These are phyloP conservation scores for Sphenostylis stenocarpa DNA, from an alignment of 306 rosid genomes.

Conservation along the genomic window DNA sequence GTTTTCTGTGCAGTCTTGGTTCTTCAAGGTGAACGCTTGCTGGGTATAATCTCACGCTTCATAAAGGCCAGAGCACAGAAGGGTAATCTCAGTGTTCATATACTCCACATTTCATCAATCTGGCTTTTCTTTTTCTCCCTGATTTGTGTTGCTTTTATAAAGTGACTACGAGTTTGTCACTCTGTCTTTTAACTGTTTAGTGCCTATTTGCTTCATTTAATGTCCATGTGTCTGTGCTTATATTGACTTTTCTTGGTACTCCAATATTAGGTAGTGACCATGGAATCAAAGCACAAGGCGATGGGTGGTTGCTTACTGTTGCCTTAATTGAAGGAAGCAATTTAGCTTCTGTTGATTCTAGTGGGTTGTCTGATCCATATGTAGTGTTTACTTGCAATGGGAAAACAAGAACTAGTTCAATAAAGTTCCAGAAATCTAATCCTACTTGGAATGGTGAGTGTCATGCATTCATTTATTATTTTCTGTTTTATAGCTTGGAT, in stretches of 20 bases:
- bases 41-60: constrained; percentile 84
- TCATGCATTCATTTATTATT: constrained; percentile 21
- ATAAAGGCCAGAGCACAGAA: constrained; percentile 84
- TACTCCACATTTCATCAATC: background rate
- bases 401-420: constrained; percentile 92
- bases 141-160: constrained; percentile 18
- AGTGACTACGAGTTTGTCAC: constrained; percentile 6
- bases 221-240: constrained; percentile 16
- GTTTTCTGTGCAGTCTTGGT: constrained; percentile 75
- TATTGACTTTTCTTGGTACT: constrained; percentile 17
- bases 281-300: constrained; percentile 97
- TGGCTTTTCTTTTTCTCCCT: constrained; percentile 20
- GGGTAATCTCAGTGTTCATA: constrained; percentile 51
- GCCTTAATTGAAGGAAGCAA: constrained; percentile 90
- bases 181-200: background rate
- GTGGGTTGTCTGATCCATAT: constrained; percentile 91
- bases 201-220: constrained; percentile 18
- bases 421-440: constrained; percentile 88
- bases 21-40: constrained; percentile 85
- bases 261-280: constrained; percentile 81
- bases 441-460: constrained; percentile 89
- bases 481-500: background rate
- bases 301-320: constrained; percentile 97
- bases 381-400: constrained; percentile 95
- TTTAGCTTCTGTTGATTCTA: constrained; percentile 84